A percentile compares a stretch with the other conserved stretches of the same genome.
Evolutionary conservation across 768 basidiomycete genomes (phyloP).

Genomic region (Pleurotus tuber-regium): DNA sequence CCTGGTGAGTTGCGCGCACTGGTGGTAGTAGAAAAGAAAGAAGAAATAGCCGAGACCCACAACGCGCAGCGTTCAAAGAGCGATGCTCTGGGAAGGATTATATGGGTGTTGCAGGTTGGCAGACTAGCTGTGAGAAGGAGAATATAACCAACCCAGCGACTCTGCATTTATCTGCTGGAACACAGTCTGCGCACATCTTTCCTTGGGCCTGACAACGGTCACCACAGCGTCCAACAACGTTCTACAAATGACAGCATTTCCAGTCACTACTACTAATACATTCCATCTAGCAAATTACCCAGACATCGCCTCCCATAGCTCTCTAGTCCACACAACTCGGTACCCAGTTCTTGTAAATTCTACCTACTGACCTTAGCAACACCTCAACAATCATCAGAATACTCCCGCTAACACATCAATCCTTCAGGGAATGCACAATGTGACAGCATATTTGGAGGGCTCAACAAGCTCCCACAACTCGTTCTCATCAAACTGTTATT

Average conservation of each 20-base stretch:
- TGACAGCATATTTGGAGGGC: no score
- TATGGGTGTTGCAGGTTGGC: conserved; percentile 2
- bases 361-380: neutral
- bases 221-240: neutral
- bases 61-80: conserved; percentile 12
- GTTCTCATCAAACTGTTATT: no score
- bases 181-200: neutral
- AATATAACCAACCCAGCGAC: conserved; percentile 6
- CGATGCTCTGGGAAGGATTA: neutral
- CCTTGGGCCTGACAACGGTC: conserved; percentile 8
- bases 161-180: no score
- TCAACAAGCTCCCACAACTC: no score
- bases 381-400: neutral
- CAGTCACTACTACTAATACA: no score
- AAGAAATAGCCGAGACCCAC: conserved; percentile 25
- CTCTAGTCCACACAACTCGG: no score
- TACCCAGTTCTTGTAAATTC: neutral
- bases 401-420: no score
- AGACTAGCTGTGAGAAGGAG: conserved; percentile 20
- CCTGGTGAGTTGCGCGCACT: conserved; percentile 28
- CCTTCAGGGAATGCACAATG: no score
- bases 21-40: conserved; percentile 30
- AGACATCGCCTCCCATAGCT: no score
- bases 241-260: neutral
- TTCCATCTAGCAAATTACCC: no score